Conservation (phyloP, 1,284 basidiomycete species). For the Malassezia nana region DNA sequence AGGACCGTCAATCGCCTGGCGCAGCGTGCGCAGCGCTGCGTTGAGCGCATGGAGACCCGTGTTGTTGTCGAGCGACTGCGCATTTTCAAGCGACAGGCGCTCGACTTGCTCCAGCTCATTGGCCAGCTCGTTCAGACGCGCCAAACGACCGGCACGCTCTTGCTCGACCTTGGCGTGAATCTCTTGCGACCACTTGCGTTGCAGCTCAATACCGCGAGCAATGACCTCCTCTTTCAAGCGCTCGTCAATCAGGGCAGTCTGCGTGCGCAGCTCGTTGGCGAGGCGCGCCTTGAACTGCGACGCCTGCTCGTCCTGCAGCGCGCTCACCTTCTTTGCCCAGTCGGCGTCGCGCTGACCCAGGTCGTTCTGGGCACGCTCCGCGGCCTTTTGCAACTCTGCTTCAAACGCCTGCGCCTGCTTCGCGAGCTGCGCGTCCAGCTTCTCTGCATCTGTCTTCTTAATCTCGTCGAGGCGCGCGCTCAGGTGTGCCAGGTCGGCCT, state of each 20-base stretch:
- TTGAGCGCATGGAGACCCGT: conserved; percentile 66
- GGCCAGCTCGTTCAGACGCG: conserved; percentile 85
- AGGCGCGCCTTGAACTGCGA: conserved; percentile 76
- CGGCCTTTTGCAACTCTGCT: conserved; percentile 66
- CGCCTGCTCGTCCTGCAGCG: conserved; percentile 66
- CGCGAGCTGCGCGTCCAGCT: conserved; percentile 63
- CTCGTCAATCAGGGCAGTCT: conserved; percentile 79
- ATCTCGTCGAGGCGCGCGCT: conserved; percentile 68
- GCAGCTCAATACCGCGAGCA: conserved; percentile 91
- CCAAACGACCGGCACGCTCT: conserved; percentile 87
- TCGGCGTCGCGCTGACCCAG: conserved; percentile 75
- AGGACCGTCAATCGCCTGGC: conserved; percentile 53
- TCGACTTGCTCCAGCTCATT: conserved; percentile 82
- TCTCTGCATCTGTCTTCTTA: conserved; percentile 67
- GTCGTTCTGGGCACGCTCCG: conserved; percentile 72
- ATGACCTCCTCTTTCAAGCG: conserved; percentile 85
- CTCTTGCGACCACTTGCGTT: conserved; percentile 88
- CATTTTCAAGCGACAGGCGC: conserved; percentile 80
- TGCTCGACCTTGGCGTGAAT: conserved; percentile 92
- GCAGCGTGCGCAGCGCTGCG: conserved; percentile 48
- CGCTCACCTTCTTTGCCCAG: conserved; percentile 71
- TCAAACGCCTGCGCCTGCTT: conserved; percentile 64
- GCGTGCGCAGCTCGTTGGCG: conserved; percentile 71
- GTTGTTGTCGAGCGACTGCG: conserved; percentile 76
- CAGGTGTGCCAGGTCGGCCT: conserved; percentile 71